Evolutionary conservation across 768 basidiomycete genomes (phyloP), one percentile per base, ranked within the genome.

Genomic region (Crepidotus variabilis): DNA sequence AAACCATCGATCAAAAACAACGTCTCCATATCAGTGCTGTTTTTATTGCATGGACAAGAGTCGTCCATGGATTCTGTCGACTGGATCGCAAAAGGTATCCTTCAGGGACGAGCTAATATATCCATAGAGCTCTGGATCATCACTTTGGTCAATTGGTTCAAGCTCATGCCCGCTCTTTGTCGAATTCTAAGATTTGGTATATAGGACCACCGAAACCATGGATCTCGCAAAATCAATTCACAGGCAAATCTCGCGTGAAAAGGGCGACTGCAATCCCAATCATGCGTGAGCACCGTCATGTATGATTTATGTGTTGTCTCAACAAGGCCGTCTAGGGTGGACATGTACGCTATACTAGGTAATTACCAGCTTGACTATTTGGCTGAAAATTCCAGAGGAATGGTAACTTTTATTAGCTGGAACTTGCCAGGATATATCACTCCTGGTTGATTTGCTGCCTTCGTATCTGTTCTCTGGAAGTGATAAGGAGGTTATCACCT

Each of bases 381-480:
- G 22, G 11, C 16, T 21, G 7, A 5, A 34, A 16, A 4, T 23
- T 32, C 22, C 32, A 21, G 33, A 59, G 21, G 33, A 16, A 8
- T 21, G 20, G n/a, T 11, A 16, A 11, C 47, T 79, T 78, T 65
- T 51, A 92, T 91, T 1, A 87, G 91, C 0, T 83, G 85, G 2
- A 73, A 78, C 35, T 4, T 28, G 28, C 28, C 28, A 28, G 28
- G 94, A 95, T 63, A 79, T 94, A 6, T 87, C 88, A 0, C 86
- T 88, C 71, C 68, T 95, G 56, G 87, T 94, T 52, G 91, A 94
- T 65, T 86, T 90, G 62, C 75, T 95, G 2, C 84, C 87, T 0
- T 69, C 84, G 0, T 87, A 86, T 65, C 68, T 95, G 8, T 95
- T 87, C 65, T 91, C 92, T 0, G 60, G 71, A 11, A 83, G 73